Percentiles rank a stretch among this genome's conserved stretches.
These are phyloP conservation scores for Chlorella sorokiniana DNA, from an alignment of 139 green algal species.

Conservation along the genomic window DNA sequence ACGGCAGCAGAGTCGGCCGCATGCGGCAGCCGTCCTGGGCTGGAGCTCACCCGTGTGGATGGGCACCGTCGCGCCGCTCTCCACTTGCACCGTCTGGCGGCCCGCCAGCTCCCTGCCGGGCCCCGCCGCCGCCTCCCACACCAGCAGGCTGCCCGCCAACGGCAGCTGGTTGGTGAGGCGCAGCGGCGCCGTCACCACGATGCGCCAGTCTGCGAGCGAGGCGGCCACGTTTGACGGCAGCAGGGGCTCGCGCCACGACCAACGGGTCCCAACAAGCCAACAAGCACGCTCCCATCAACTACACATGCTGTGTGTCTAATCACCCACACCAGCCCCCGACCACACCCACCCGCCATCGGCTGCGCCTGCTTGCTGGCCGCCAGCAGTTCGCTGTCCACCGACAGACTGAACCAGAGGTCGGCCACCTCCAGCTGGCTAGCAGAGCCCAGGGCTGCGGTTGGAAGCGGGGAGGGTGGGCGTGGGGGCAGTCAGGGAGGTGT, in stretches of 20 bases:
- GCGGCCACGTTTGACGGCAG: not conserved
- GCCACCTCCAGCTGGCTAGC: conserved; percentile 9
- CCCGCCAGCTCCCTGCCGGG: conserved; percentile 31
- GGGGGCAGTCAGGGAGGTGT: not conserved
- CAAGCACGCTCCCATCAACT: too few species aligned
- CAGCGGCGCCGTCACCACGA: conserved; percentile 73
- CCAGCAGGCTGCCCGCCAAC: conserved; percentile 52
- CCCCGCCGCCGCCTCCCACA: conserved; percentile 64
- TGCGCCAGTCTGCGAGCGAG: conserved; percentile 70
- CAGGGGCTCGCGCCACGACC: not conserved
- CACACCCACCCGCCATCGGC: not conserved
- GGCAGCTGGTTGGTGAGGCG: conserved; percentile 82
- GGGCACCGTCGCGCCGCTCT: conserved; percentile 34
- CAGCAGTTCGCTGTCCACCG: conserved; percentile 58
- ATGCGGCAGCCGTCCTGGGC: too few species aligned
- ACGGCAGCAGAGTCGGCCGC: too few species aligned
- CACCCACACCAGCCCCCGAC: not conserved
- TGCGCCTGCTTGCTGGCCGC: conserved; percentile 5
- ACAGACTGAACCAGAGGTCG: conserved; percentile 68
- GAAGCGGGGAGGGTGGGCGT: not conserved
- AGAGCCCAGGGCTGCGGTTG: conserved; percentile 3
- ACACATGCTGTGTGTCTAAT: too few species aligned
- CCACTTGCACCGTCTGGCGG: conserved; percentile 56
- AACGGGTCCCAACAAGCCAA: too few species aligned
- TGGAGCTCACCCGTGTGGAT: conserved; percentile 33